Evolutionary conservation across 1,284 basidiomycete genomes (phyloP).

Genomic region (Microbotryomycetes sp.): DNA sequence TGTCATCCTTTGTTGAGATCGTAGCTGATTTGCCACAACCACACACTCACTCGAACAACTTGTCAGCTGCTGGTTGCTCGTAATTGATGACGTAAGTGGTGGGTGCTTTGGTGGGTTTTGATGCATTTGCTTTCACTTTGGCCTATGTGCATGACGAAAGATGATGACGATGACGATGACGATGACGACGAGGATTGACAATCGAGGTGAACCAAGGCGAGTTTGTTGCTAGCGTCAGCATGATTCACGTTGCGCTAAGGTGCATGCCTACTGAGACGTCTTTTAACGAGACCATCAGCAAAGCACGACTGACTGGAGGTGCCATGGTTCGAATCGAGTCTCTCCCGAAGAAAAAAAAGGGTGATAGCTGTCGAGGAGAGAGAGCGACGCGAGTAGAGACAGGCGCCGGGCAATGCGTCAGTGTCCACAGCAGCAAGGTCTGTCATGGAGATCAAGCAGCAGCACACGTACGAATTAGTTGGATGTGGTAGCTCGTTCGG

Average conservation of each 20-base stretch:
- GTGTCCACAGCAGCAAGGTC: too few species aligned
- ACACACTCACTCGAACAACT: constrained; percentile 34
- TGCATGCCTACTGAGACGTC: neutral
- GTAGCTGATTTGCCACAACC: too few species aligned
- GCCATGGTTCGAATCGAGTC: neutral
- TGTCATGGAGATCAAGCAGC: too few species aligned
- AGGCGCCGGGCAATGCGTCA: too few species aligned
- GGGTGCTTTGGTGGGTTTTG: constrained; percentile 11
- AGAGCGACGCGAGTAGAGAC: too few species aligned
- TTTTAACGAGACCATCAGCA: neutral
- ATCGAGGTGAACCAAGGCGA: neutral
- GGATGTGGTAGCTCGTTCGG: too few species aligned
- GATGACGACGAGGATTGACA: neutral
- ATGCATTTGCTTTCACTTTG: neutral
- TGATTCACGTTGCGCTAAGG: neutral
- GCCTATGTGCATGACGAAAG: too few species aligned
- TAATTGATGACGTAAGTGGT: constrained; percentile 45
- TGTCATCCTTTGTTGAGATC: too few species aligned
- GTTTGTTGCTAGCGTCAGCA: neutral
- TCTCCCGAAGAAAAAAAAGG: too few species aligned
- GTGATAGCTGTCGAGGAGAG: too few species aligned
- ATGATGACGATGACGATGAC: too few species aligned
- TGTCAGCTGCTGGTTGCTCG: constrained; percentile 47
- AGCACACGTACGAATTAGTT: too few species aligned
- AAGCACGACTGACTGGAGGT: neutral